Conservation (phyloP, 495 filamentous ascomycete genomes). For the Tuber brumale region DNA sequence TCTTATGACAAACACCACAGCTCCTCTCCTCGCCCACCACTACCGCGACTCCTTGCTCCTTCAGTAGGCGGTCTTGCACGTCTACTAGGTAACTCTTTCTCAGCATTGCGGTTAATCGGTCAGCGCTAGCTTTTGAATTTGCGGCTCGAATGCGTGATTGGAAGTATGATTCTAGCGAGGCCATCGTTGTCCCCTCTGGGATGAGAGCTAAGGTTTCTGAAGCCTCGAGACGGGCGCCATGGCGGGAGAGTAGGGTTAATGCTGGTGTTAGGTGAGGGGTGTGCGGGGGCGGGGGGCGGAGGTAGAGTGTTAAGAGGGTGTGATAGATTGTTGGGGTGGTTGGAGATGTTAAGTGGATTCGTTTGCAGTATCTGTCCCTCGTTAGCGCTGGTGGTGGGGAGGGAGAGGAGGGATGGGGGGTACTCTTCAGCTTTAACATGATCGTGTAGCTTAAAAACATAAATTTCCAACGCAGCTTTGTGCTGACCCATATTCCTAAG, state of each 20-base stretch:
- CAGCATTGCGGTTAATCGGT: slow-evolving; percentile 65
- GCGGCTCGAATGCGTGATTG: slow-evolving; percentile 81
- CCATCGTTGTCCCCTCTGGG: slow-evolving; percentile 68
- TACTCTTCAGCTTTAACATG: slow-evolving; percentile 90
- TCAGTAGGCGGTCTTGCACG: slow-evolving; percentile 61
- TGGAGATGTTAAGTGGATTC: slow-evolving; percentile 55
- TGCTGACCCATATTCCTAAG: slow-evolving; percentile 94
- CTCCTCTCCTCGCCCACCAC: slow-evolving; percentile 78
- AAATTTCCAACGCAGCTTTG: slow-evolving; percentile 88
- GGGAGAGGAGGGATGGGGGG: background rate
- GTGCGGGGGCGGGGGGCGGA: slow-evolving; percentile 71
- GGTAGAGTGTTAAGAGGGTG: slow-evolving; percentile 81
- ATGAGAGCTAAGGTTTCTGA: slow-evolving; percentile 76
- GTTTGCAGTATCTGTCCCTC: slow-evolving; percentile 72
- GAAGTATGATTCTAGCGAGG: slow-evolving; percentile 84
- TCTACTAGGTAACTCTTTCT: slow-evolving; percentile 65
- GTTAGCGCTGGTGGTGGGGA: slow-evolving; percentile 1
- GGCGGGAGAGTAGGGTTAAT: slow-evolving; percentile 76
- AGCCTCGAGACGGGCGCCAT: slow-evolving; percentile 85
- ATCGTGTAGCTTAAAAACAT: slow-evolving; percentile 86
- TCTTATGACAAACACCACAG: slow-evolving; percentile 86
- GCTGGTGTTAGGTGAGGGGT: slow-evolving; percentile 69
- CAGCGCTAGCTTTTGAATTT: slow-evolving; percentile 70
- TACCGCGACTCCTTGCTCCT: slow-evolving; percentile 62
- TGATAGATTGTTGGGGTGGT: slow-evolving; percentile 71